Evolutionary conservation across 805 yeast genomes (phyloP).

Genomic region (Starmerella kuoi): DNA sequence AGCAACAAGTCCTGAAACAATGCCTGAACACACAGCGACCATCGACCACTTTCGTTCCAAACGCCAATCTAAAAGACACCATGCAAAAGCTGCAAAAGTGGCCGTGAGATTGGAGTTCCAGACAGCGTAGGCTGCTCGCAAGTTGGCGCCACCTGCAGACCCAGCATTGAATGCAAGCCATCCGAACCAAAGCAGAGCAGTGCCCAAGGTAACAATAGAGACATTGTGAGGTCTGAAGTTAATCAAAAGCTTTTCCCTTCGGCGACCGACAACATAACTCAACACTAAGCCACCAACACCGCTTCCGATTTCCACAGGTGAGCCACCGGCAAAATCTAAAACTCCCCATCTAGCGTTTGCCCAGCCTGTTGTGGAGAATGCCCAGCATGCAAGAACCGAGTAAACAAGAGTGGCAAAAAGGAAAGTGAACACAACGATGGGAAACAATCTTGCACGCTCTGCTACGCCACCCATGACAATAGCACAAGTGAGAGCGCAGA

Average conservation of each 20-base stretch:
- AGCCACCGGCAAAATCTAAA: constrained; percentile 95
- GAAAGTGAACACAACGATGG: constrained; percentile 70
- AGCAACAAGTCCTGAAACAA: constrained; percentile 90
- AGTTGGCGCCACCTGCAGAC: constrained; percentile 67
- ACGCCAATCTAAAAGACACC: constrained; percentile 84
- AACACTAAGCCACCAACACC: constrained; percentile 81
- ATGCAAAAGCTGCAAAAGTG: constrained; percentile 77
- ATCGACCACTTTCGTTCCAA: constrained; percentile 85
- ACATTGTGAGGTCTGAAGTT: constrained; percentile 94
- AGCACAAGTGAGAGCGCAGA: constrained; percentile 80
- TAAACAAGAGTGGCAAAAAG: constrained; percentile 85
- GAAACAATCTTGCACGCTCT: constrained; percentile 82
- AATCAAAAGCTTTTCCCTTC: constrained; percentile 62
- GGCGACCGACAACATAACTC: constrained; percentile 42
- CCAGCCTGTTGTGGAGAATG: constrained; percentile 92
- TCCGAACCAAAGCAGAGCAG: constrained; percentile 78
- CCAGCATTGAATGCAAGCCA: constrained; percentile 96
- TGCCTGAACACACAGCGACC: constrained; percentile 90
- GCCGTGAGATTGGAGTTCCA: constrained; percentile 88
- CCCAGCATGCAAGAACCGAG: constrained; percentile 92
- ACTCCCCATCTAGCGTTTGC: constrained; percentile 77
- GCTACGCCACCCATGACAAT: constrained; percentile 87
- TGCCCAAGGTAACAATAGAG: constrained; percentile 79
- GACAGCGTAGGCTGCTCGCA: constrained; percentile 77
- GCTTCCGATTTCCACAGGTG: constrained; percentile 86